These are phyloP conservation scores for Cladosporium sp. DNA, from an alignment of 2,329 filamentous ascomycete species.

Conservation along the genomic window DNA sequence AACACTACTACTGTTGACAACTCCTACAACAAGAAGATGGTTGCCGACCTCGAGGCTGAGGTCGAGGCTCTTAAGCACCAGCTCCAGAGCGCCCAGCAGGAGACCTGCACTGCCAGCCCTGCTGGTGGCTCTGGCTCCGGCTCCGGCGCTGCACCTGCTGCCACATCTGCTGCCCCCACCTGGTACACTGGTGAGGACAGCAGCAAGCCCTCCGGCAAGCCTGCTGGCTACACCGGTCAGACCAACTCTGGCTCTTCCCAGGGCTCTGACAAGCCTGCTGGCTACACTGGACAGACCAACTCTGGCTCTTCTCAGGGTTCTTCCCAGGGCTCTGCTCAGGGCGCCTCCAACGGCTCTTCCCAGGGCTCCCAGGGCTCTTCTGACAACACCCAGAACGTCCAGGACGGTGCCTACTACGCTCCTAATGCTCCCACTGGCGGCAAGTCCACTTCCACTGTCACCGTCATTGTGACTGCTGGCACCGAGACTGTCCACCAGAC, in stretches of 20 bases:
- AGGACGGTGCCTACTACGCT: constrained; percentile 11
- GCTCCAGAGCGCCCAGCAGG: constrained; percentile 4
- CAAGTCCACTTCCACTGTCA: constrained; percentile 9
- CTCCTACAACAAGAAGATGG: constrained; percentile 12
- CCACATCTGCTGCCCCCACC: constrained; percentile 55
- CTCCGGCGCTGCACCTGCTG: constrained; percentile 63
- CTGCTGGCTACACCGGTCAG: constrained; percentile 2
- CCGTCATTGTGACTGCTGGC: constrained; percentile 11
- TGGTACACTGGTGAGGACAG: constrained; percentile 44
- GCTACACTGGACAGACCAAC: background rate
- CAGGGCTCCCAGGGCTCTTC: background rate
- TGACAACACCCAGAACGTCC: background rate
- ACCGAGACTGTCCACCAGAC: constrained; percentile 5
- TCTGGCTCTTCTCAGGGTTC: background rate
- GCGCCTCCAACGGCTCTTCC: background rate
- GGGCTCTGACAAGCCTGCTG: background rate
- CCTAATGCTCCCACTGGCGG: constrained; percentile 5
- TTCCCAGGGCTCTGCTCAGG: background rate
- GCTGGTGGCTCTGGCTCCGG: constrained; percentile 2
- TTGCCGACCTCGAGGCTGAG: constrained; percentile 14
- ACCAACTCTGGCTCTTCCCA: background rate
- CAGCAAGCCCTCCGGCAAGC: background rate
- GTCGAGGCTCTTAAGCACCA: constrained; percentile 10
- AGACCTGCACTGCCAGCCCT: constrained; percentile 8
- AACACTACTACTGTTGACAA: constrained; percentile 5